Base-by-base conservation (phyloP, 177 flowering plant genomes). In the Vitis hybrid region DNA sequence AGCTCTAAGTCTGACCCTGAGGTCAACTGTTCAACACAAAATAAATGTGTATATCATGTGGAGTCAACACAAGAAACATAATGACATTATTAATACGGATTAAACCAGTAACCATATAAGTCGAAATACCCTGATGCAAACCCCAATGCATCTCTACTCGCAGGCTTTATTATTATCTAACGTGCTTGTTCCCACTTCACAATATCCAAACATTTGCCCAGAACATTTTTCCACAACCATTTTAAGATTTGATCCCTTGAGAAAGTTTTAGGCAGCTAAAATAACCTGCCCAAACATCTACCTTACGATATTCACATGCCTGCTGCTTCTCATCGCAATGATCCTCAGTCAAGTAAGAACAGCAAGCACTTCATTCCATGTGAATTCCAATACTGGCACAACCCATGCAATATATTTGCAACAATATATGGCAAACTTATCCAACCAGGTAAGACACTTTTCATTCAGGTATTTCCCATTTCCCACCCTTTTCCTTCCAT, bases 331-430 rank as follows among this genome's bases (percentile, higher is more conserved):
- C 12, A 57, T 57, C 10, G 21, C 12, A 22, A 11, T 10, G 21
- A 18, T 57, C 21, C 18, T 57, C 4, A 22, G 13, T 14, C 26
- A 8, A 57, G 12, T 57, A 57, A 7, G 18, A 57, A 57, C 10
- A 57, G 48, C 48, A 39, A 39, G 48, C 48, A 39, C 48, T 57
- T 57, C 31, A 29, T 29, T 11, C 22, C 31, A 29, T 29, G 31
- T 29, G 31, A 29, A 21, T 57, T 57, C 60, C 29, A 22, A 57
- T 22, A 57, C 26, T 16, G 18, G 21, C 29, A 10, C 21, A 10
- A 16, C 26, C 49, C 49, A 14, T 3, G 26, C 52, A 52, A 15
- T 10, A 79, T 77, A 68, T 56, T 14, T 15, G 33, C 45, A 15
- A 21, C 48, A 39, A 5, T 5, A 39, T 39, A 39, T 39, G 48